Conservation (phyloP, 192 early-diverging fungal species). For the Linnemannia hyalina region DNA sequence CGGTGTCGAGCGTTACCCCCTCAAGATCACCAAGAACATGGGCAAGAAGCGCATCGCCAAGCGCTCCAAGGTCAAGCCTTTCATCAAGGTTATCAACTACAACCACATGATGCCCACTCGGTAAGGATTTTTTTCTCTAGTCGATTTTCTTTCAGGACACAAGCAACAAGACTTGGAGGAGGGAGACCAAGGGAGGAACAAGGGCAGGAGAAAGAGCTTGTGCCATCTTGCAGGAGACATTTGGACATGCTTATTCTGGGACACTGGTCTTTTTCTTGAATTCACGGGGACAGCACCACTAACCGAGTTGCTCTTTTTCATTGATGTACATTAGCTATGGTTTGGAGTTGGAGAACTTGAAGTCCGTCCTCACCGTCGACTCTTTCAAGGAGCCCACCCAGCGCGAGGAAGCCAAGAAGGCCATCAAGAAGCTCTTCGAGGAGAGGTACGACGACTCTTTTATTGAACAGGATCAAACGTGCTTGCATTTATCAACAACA, state of each 20-base stretch:
- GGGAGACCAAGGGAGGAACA: too few species aligned
- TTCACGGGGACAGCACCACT: too few species aligned
- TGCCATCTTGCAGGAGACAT: too few species aligned
- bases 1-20: slow-evolving; percentile 96
- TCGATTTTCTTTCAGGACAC: too few species aligned
- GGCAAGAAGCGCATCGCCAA: slow-evolving; percentile 95
- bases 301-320: background rate
- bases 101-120: slow-evolving; percentile 99
- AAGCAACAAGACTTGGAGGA: too few species aligned
- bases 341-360: slow-evolving; percentile 95
- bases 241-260: too few species aligned
- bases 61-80: slow-evolving; percentile 98
- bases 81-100: slow-evolving; percentile 99
- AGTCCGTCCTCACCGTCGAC: slow-evolving; percentile 87
- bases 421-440: slow-evolving; percentile 96
- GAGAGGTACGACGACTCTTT: slow-evolving; percentile 66
- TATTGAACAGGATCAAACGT: background rate
- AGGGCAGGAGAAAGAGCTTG: too few species aligned
- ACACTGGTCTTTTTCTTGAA: too few species aligned
- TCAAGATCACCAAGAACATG: slow-evolving; percentile 98
- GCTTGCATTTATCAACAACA: background rate
- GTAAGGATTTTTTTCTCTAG: slow-evolving; percentile 51
- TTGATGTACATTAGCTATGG: slow-evolving; percentile 73
- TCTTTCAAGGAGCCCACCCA: slow-evolving; percentile 96
- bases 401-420: slow-evolving; percentile 91